These are phyloP conservation scores for Capsicum baccatum DNA, from an alignment of 257 asterid species.

Conservation along the genomic window DNA sequence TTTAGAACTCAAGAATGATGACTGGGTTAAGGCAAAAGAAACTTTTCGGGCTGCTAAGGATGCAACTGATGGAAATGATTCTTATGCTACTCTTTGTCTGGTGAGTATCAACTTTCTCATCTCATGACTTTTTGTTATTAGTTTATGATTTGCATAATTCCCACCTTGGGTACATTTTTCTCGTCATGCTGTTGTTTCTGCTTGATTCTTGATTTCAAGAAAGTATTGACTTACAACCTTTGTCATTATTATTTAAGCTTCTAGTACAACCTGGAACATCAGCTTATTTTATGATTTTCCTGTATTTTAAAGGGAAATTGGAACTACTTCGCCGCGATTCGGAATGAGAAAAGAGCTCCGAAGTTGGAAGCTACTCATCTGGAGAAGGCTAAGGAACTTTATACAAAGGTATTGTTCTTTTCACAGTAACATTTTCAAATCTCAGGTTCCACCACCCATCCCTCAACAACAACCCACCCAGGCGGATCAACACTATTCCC, in stretches of 20 bases:
- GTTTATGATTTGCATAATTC: slow-evolving; percentile 20
- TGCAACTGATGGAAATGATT: slow-evolving; percentile 73
- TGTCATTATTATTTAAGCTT: slow-evolving; percentile 28
- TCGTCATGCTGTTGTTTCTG: background rate
- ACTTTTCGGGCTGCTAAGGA: slow-evolving; percentile 90
- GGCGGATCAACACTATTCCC: slow-evolving; percentile 6
- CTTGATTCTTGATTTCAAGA: slow-evolving; percentile 9
- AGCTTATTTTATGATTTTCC: slow-evolving; percentile 38
- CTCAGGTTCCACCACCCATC: slow-evolving; percentile 29
- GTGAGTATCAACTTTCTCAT: slow-evolving; percentile 44
- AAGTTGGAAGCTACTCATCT: slow-evolving; percentile 95
- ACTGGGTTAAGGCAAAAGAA: slow-evolving; percentile 99
- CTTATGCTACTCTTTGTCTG: slow-evolving; percentile 97
- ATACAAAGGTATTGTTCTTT: slow-evolving; percentile 68
- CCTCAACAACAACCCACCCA: background rate
- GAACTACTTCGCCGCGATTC: slow-evolving; percentile 73
- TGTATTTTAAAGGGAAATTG: slow-evolving; percentile 78
- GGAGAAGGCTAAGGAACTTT: slow-evolving; percentile 97
- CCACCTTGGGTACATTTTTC: background rate
- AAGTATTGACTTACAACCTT: slow-evolving; percentile 24
- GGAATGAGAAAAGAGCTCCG: slow-evolving; percentile 93
- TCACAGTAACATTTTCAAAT: slow-evolving; percentile 32
- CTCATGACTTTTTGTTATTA: slow-evolving; percentile 29
- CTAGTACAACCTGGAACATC: slow-evolving; percentile 23
- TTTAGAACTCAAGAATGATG: slow-evolving; percentile 98